phyloP scores from a whole-genome alignment of 139 green algal genomes.

The Picochlorum sp. region DNA sequence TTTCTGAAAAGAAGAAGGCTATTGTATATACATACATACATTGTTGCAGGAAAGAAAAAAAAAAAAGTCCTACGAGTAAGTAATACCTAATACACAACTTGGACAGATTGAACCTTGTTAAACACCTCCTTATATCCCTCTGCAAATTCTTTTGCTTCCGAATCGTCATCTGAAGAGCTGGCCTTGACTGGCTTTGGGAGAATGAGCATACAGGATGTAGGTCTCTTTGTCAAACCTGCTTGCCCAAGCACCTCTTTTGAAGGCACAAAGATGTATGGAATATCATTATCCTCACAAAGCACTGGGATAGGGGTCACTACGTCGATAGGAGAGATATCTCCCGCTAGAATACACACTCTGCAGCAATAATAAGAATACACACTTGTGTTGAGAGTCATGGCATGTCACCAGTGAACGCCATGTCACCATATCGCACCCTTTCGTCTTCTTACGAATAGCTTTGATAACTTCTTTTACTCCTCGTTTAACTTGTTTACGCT shows the following conservation, averaged over 20 bases:
- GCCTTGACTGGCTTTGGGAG: conserved; percentile 51
- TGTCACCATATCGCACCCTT: conserved; percentile 53
- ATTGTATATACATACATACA: too few relatives aligned
- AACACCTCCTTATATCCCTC: conserved; percentile 20
- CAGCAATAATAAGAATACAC: background rate
- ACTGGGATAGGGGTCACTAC: conserved; percentile 95
- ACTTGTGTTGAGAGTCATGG: background rate
- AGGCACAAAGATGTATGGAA: conserved; percentile 96
- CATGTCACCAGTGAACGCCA: conserved; percentile 1
- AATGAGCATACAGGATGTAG: conserved; percentile 96
- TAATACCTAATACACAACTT: conserved; percentile 16
- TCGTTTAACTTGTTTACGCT: conserved; percentile 89
- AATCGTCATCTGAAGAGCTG: conserved; percentile 7
- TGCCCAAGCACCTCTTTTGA: conserved; percentile 91
- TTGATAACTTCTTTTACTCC: conserved; percentile 99
- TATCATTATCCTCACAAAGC: conserved; percentile 86
- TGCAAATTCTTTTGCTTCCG: conserved; percentile 22
- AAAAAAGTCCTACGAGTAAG: background rate
- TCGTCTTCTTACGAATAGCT: conserved; percentile 81
- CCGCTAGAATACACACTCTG: conserved; percentile 90
- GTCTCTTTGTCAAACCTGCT: conserved; percentile 90
- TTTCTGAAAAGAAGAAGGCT: too few relatives aligned
- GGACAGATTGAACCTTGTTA: conserved; percentile 18
- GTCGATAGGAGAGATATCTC: conserved; percentile 96
- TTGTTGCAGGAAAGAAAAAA: too few relatives aligned